A percentile compares a stretch with the other conserved stretches of the same genome.
phyloP scores from a whole-genome alignment of 2,329 filamentous ascomycete species.

The Colletotrichum ledebouriae region DNA sequence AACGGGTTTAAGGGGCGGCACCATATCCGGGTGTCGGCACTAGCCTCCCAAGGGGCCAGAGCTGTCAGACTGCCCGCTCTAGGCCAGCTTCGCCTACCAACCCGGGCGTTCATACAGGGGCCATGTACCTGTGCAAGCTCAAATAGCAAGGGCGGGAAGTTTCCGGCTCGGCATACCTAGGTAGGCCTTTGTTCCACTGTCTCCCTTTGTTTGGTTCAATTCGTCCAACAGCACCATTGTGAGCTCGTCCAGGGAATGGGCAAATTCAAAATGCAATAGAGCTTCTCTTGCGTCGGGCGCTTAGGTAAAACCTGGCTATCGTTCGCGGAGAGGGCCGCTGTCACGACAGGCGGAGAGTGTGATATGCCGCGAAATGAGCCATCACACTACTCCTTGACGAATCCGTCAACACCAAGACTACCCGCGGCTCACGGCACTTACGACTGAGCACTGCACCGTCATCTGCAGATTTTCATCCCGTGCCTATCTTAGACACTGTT shows the following conservation, averaged over 20 bases:
- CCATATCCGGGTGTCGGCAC: conserved; percentile 24
- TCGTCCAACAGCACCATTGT: neutral
- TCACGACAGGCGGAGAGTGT: conserved; percentile 12
- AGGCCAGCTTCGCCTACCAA: neutral
- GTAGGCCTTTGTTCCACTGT: too few relatives aligned
- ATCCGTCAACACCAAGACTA: conserved; percentile 31
- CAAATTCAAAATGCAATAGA: neutral
- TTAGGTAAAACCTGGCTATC: conserved; percentile 6
- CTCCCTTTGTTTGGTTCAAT: too few relatives aligned
- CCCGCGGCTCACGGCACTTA: conserved; percentile 22
- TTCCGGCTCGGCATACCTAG: too few relatives aligned
- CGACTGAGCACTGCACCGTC: conserved; percentile 11
- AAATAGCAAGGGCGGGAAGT: too few relatives aligned
- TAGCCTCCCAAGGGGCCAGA: neutral
- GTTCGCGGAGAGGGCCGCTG: conserved; percentile 1
- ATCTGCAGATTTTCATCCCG: conserved; percentile 10
- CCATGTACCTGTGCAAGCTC: neutral
- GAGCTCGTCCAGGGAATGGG: neutral
- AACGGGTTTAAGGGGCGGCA: neutral
- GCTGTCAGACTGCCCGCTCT: neutral
- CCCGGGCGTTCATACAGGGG: neutral
- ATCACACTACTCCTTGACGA: conserved; percentile 16
- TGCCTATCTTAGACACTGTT: conserved; percentile 16
- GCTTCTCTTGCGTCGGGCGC: neutral
- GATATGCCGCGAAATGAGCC: conserved; percentile 21